Base-by-base conservation (phyloP, 2,329 filamentous ascomycete genomes). In the Sporothrix humicola region DNA sequence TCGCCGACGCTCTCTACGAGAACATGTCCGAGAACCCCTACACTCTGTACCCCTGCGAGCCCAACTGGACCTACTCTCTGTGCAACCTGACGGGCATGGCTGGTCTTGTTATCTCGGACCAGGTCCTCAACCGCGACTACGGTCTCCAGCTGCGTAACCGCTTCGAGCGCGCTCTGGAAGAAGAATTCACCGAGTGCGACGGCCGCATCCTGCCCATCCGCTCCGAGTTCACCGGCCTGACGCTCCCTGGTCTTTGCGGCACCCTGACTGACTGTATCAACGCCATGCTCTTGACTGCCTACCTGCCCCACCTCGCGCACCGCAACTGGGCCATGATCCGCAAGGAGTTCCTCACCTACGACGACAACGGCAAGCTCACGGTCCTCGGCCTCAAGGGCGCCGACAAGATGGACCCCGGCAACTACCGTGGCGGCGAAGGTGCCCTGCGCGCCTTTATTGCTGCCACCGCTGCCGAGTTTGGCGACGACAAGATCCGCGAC, bases 141-240 rank as follows among this genome's bases (percentile, higher is more conserved):
- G 31, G 26, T 8, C 26, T n/a, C 2, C 26, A 42, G 59, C 59
- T 63, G 4, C 26, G 15, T 9, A 37, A 37, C 59, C 26, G 15
- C 31, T 63, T 63, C 37, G 59, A 63, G 59, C 31, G 31, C 13
- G 26, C 59, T 12, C 59, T 63, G 5, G 59, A 42, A 5, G 26
- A 37, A 9, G 31, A 63, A 12, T 63, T 63, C 31, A 44, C 31
- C 59, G 59, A 63, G 59, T 37, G 26, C 31, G 31, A 44, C 59
- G 59, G 59, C 59, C 17, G 63, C n/a, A 23, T 48, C 63, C 44
- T 66, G 42, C 63, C 63, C 20, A 66, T 66, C 63, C 42, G 44
- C n/a, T 12, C 6, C 44, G 42, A 42, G n/a, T 44, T 66, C 9
- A 66, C 63, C n/a, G 63, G 63, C 7, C 44, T 66, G 2, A 48